Percentiles rank a stretch among this genome's conserved stretches.
Evolutionary conservation across 371 early-diverging fungal species (phyloP).

Genomic region (Mucor mucedo): DNA sequence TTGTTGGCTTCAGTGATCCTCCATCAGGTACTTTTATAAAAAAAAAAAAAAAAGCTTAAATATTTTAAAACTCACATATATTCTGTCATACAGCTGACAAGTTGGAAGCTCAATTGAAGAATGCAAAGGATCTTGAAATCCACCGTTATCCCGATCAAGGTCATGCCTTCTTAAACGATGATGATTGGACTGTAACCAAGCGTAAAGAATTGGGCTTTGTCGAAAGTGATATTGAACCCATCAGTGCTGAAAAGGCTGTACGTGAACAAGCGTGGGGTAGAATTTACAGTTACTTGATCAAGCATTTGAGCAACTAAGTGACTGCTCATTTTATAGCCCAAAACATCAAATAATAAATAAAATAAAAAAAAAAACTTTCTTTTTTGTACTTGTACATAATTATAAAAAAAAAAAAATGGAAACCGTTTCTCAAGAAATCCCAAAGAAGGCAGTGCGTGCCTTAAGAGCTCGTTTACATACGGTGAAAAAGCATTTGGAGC

Average conservation of each 20-base stretch:
- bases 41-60: neutral
- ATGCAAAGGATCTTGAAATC: conserved; percentile 36
- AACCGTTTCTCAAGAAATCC: conserved; percentile 16
- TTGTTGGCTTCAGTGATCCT: conserved; percentile 51
- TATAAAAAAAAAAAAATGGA: neutral
- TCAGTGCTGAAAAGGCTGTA: conserved; percentile 32
- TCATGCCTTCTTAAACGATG: conserved; percentile 63
- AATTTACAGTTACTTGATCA: conserved; percentile 47
- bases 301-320: conserved; percentile 31
- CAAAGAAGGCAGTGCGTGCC: conserved; percentile 45
- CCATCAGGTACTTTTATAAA: conserved; percentile 42
- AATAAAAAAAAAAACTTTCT: conserved; percentile 1
- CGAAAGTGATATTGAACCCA: conserved; percentile 34
- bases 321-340: neutral
- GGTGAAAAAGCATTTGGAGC: conserved; percentile 57
- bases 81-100: conserved; percentile 25
- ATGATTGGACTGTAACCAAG: conserved; percentile 39
- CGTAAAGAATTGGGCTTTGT: conserved; percentile 51
- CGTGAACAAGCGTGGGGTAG: conserved; percentile 51
- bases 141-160: conserved; percentile 49
- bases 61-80: conserved; percentile 9
- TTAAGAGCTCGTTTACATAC: conserved; percentile 41
- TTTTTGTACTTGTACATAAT: neutral
- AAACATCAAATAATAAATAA: no score
- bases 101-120: conserved; percentile 29